Percentiles rank a stretch among this genome's conserved stretches.
These are phyloP conservation scores for Huntiella moniliformis DNA, from an alignment of 2,329 filamentous ascomycete species.

Conservation along the genomic window DNA sequence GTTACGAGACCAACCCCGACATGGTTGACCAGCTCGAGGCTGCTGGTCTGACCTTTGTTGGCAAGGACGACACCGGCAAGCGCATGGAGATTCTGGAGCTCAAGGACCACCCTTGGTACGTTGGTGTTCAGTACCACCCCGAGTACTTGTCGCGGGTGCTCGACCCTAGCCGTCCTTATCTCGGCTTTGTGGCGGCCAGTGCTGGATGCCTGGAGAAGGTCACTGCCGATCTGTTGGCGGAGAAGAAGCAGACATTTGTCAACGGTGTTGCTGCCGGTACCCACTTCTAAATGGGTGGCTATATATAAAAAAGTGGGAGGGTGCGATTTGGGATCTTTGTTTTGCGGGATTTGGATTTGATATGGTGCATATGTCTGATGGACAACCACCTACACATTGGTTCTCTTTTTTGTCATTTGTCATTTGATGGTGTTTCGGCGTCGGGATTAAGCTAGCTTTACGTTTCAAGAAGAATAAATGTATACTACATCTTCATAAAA, in stretches of 20 bases:
- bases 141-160: conserved; percentile 67
- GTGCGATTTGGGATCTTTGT: too few species aligned
- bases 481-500: too few species aligned
- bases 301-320: too few species aligned
- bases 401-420: too few species aligned
- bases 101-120: conserved; percentile 67
- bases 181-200: conserved; percentile 69
- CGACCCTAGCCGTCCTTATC: conserved; percentile 49
- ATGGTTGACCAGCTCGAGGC: conserved; percentile 50
- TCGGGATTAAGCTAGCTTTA: too few species aligned
- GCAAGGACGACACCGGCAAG: conserved; percentile 59
- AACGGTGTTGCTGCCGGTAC: conserved; percentile 9
- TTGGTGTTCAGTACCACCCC: conserved; percentile 73
- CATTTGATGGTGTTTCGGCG: too few species aligned
- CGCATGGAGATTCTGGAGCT: conserved; percentile 74
- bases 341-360: too few species aligned
- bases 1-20: conserved; percentile 78
- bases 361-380: too few species aligned
- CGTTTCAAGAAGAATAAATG: too few species aligned
- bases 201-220: conserved; percentile 42
- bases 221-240: conserved; percentile 16
- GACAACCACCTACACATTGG: too few species aligned
- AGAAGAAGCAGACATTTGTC: conserved; percentile 8
- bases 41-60: conserved; percentile 55
- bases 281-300: conserved; percentile 4